phyloP scores from a whole-genome alignment of 345 rosid species.

The Eucalyptus marginata region DNA sequence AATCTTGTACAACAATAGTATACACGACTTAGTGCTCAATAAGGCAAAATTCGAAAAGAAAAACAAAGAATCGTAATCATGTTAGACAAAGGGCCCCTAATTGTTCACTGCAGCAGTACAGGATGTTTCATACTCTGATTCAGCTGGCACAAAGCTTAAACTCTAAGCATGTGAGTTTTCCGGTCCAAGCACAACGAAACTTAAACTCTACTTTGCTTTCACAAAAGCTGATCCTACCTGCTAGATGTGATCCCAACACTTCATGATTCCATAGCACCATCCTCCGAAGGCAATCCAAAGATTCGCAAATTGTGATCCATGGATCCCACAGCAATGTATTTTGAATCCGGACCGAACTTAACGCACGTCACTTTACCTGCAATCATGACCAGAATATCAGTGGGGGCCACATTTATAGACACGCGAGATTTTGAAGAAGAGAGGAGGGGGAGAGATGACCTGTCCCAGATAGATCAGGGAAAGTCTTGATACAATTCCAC shows the following conservation, averaged over 20 bases:
- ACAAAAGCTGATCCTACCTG: neutral
- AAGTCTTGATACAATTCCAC: slow-evolving; percentile 59
- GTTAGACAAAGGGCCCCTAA: neutral
- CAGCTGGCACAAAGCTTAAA: neutral
- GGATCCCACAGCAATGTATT: slow-evolving; percentile 80
- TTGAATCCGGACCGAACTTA: slow-evolving; percentile 86
- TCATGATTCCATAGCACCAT: neutral
- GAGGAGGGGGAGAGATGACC: slow-evolving; percentile 17
- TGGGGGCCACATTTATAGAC: neutral
- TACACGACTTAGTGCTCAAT: neutral
- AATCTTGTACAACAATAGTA: neutral
- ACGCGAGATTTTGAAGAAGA: neutral
- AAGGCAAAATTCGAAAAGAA: neutral
- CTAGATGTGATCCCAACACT: neutral
- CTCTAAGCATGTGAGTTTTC: neutral
- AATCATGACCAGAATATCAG: neutral
- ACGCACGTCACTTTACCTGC: slow-evolving; percentile 71
- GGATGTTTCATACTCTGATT: neutral
- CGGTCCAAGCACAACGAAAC: neutral
- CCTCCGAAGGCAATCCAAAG: neutral
- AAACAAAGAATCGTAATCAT: neutral
- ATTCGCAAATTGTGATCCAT: slow-evolving; percentile 59
- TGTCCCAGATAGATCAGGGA: slow-evolving; percentile 49
- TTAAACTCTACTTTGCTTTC: neutral
- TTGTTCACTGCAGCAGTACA: neutral